Conservation (phyloP, 2,329 filamentous ascomycete genomes). For the Talaromyces rugulosus region DNA sequence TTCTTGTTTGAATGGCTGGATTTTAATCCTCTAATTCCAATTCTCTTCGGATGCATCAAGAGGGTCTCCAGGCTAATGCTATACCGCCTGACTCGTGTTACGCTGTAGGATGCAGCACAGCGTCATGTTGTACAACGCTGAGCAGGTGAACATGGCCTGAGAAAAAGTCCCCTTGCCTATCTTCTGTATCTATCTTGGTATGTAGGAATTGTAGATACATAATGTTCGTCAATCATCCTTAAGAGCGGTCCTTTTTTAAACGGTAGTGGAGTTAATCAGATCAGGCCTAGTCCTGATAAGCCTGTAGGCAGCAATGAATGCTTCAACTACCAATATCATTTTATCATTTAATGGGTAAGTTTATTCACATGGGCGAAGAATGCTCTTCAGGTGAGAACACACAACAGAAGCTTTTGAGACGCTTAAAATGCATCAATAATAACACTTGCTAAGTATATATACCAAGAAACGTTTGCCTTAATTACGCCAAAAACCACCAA, state of each 20-base stretch:
- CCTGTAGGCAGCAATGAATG: neutral
- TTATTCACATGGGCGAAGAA: constrained; percentile 2
- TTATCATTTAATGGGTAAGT: neutral
- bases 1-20: constrained; percentile 7
- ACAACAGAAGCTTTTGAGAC: neutral
- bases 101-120: neutral
- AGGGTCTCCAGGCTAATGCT: neutral
- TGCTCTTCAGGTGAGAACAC: neutral
- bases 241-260: neutral
- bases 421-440: constrained; percentile 4
- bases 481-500: neutral
- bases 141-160: neutral
- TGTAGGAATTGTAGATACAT: constrained; percentile 5
- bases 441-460: neutral
- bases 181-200: constrained; percentile 5
- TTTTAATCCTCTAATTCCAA: constrained; percentile 14
- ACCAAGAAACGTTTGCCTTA: neutral
- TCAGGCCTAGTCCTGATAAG: neutral
- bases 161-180: neutral
- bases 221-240: neutral
- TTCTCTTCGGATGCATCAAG: constrained; percentile 8
- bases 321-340: neutral
- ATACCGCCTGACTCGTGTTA: neutral
- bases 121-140: neutral
- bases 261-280: too few species aligned